Conservation (phyloP, 768 basidiomycete genomes). For the Lentinus tigrinus region DNA sequence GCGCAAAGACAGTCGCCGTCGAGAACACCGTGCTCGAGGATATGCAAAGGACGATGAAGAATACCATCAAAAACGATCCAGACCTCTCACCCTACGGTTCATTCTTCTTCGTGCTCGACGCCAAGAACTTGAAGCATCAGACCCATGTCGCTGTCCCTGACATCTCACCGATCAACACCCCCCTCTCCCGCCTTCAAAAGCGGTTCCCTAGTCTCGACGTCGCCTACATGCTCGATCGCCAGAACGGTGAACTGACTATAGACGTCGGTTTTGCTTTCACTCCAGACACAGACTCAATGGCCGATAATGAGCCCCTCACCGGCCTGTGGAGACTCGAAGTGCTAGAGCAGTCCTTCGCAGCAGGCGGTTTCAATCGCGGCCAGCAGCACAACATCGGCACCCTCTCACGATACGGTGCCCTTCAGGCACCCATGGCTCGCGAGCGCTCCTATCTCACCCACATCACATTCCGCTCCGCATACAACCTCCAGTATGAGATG, state of each 20-base stretch:
- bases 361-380: constrained; percentile 3
- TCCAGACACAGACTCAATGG: no score
- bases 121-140: constrained; percentile 17
- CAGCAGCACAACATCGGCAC: constrained; percentile 12
- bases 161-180: no score
- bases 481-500: constrained; percentile 20
- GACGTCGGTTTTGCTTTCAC: no score
- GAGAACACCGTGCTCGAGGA: no score
- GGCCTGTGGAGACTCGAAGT: no score
- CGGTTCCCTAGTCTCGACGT: no score
- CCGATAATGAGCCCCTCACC: no score
- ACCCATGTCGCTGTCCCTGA: constrained; percentile 1
- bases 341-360: constrained; percentile 1
- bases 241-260: no score
- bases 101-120: constrained; percentile 17
- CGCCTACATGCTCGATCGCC: no score
- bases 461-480: constrained; percentile 14
- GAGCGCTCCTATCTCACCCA: constrained; percentile 6
- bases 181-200: no score
- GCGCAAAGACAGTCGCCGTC: no score
- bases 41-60: background rate
- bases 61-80: background rate
- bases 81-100: constrained; percentile 9
- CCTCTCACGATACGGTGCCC: constrained; percentile 9
- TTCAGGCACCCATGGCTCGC: constrained; percentile 20